Conservation (phyloP, 1,284 basidiomycete genomes). For the Sporisorium reilianum region DNA sequence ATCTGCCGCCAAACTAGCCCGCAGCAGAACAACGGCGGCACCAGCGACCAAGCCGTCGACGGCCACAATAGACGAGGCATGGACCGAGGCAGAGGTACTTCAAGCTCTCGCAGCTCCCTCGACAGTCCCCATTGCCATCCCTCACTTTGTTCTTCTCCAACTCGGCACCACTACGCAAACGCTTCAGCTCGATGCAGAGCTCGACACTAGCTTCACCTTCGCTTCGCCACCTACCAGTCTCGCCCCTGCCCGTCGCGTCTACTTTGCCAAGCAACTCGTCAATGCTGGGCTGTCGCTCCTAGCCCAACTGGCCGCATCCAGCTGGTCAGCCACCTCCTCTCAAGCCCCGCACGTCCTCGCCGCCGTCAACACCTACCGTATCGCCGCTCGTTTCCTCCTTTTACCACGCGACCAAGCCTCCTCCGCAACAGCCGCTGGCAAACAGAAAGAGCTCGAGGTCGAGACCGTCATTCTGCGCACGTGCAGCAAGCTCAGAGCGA, state of each 20-base stretch:
- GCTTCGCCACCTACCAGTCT: conserved; percentile 11
- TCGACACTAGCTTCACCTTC: conserved; percentile 6
- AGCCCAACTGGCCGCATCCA: conserved; percentile 18
- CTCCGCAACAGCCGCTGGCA: conserved; percentile 10
- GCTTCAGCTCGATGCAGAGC: conserved; percentile 22
- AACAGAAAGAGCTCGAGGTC: conserved; percentile 48
- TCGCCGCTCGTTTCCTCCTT: conserved; percentile 36
- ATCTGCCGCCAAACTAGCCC: conserved; percentile 9
- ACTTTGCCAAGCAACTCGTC: conserved; percentile 55
- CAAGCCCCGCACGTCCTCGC: conserved; percentile 13
- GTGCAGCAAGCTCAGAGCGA: conserved; percentile 27
- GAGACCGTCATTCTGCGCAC: conserved; percentile 41
- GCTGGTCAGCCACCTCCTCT: conserved; percentile 31
- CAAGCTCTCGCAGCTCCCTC: conserved; percentile 22
- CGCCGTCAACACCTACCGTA: conserved; percentile 33
- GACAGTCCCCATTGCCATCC: conserved; percentile 6
- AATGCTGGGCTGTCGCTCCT: conserved; percentile 43
- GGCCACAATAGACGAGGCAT: conserved; percentile 8
- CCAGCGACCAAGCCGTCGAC: neutral
- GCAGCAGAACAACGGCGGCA: conserved; percentile 3
- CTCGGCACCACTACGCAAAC: conserved; percentile 26
- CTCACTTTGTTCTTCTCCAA: conserved; percentile 23
- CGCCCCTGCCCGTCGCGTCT: conserved; percentile 22
- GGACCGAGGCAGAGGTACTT: conserved; percentile 32
- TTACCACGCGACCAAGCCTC: conserved; percentile 8